phyloP scores from a whole-genome alignment of 352 stramenopile genomes.

The Phytophthora podocarpi region DNA sequence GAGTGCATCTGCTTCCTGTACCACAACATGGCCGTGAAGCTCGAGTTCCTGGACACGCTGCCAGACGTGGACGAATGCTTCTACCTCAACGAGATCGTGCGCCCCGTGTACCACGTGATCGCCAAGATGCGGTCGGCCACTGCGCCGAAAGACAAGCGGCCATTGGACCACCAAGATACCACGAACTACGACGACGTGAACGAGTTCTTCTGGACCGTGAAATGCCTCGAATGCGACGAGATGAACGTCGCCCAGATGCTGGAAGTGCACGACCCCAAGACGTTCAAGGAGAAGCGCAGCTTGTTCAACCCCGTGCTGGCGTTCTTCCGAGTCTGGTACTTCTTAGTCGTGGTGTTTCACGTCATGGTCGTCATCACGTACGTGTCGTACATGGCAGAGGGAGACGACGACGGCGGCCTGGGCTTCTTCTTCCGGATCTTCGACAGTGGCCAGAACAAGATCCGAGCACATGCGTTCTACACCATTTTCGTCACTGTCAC shows the following conservation, averaged over 20 bases:
- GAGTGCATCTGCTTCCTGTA: slow-evolving; percentile 91
- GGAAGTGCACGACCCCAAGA: slow-evolving; percentile 74
- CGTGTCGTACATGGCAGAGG: slow-evolving; percentile 69
- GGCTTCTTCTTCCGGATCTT: slow-evolving; percentile 75
- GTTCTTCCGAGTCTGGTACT: slow-evolving; percentile 88
- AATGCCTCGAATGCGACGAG: slow-evolving; percentile 76
- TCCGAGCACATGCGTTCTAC: slow-evolving; percentile 74
- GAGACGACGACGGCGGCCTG: slow-evolving; percentile 48
- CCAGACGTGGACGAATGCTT: slow-evolving; percentile 54
- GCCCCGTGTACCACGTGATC: slow-evolving; percentile 79
- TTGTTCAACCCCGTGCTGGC: slow-evolving; percentile 85
- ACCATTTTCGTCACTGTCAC: slow-evolving; percentile 71
- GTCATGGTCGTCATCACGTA: slow-evolving; percentile 69
- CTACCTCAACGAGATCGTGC: slow-evolving; percentile 73
- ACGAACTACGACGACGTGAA: slow-evolving; percentile 92
- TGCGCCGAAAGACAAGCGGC: slow-evolving; percentile 41
- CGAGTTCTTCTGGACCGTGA: slow-evolving; percentile 85
- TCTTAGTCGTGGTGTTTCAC: slow-evolving; percentile 79
- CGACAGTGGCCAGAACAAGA: slow-evolving; percentile 47
- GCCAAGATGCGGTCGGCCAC: slow-evolving; percentile 70
- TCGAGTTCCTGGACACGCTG: slow-evolving; percentile 63
- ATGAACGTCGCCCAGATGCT: slow-evolving; percentile 69
- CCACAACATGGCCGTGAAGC: slow-evolving; percentile 73
- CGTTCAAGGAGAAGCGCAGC: slow-evolving; percentile 87
- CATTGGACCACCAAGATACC: slow-evolving; percentile 80